Conservation (phyloP, 164 flowering plant genomes). For the Buxus sempervirens region DNA sequence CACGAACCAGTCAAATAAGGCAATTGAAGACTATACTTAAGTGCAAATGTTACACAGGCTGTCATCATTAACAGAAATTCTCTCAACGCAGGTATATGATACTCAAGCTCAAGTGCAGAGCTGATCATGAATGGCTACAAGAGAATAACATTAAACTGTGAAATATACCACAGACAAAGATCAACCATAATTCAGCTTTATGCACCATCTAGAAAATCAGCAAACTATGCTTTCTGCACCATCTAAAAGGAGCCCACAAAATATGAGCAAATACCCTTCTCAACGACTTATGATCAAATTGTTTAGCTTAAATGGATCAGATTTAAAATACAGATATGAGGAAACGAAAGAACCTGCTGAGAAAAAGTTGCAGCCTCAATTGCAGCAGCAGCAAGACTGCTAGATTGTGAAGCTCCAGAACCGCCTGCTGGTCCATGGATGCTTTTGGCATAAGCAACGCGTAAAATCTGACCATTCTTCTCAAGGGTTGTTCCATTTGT, state of each 20-base stretch:
- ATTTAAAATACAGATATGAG: background rate
- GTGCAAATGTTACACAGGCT: no score
- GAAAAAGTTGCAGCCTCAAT: slow-evolving; percentile 99
- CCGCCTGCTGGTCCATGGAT: slow-evolving; percentile 82
- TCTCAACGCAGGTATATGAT: no score
- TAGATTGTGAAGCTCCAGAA: slow-evolving; percentile 72
- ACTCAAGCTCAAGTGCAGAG: no score
- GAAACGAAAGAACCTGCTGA: slow-evolving; percentile 65
- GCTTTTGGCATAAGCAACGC: slow-evolving; percentile 98
- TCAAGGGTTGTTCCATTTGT: slow-evolving; percentile 95
- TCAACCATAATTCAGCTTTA: background rate
- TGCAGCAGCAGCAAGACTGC: slow-evolving; percentile 99
- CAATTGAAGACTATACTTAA: no score
- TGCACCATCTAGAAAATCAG: no score
- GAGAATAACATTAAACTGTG: no score
- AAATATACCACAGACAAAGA: background rate
- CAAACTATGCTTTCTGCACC: no score
- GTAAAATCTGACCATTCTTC: slow-evolving; percentile 89
- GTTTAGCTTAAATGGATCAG: no score
- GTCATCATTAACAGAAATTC: no score
- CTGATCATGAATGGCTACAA: no score
- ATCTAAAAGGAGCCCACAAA: background rate
- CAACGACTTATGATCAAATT: background rate
- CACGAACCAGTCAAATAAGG: no score
- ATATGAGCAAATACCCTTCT: background rate